Evolutionary conservation across 495 filamentous ascomycete genomes (phyloP).

Genomic region (Penicillium manginii): DNA sequence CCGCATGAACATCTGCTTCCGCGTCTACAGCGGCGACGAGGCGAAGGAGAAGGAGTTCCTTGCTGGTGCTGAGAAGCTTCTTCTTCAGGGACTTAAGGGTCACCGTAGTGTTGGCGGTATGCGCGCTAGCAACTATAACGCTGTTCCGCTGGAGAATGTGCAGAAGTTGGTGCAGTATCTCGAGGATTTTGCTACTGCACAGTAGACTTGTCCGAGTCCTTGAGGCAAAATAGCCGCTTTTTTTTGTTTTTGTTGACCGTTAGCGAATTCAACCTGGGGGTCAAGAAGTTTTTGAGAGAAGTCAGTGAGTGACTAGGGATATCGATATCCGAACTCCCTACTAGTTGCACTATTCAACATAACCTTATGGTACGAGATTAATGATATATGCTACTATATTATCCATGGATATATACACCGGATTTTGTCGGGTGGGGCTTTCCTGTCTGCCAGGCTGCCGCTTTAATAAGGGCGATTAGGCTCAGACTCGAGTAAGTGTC

Average conservation of each 20-base stretch:
- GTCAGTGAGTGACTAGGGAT: background rate
- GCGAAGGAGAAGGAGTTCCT: conserved; percentile 78
- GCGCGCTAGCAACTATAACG: conserved; percentile 59
- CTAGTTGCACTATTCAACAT: conserved; percentile 7
- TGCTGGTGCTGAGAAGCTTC: conserved; percentile 57
- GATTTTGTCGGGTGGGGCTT: too few relatives aligned
- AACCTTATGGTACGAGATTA: conserved; percentile 1
- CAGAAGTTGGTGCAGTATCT: conserved; percentile 66
- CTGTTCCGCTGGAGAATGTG: conserved; percentile 60
- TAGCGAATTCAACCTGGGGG: conserved; percentile 6
- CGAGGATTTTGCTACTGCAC: conserved; percentile 54
- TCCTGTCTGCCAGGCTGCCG: too few relatives aligned
- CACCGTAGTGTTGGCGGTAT: conserved; percentile 77
- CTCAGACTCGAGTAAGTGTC: too few relatives aligned
- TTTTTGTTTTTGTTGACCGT: conserved; percentile 3
- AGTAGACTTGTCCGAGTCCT: conserved; percentile 16
- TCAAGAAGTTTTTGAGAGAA: background rate
- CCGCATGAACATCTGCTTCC: conserved; percentile 92
- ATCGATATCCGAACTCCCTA: background rate
- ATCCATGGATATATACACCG: too few relatives aligned
- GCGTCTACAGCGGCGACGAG: conserved; percentile 59
- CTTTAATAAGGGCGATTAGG: too few relatives aligned
- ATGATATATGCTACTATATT: conserved; percentile 1
- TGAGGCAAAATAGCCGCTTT: background rate
- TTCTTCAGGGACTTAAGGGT: conserved; percentile 75